Conservation (phyloP, 2,329 filamentous ascomycete genomes). For the Ophioceras dolichostomum region DNA sequence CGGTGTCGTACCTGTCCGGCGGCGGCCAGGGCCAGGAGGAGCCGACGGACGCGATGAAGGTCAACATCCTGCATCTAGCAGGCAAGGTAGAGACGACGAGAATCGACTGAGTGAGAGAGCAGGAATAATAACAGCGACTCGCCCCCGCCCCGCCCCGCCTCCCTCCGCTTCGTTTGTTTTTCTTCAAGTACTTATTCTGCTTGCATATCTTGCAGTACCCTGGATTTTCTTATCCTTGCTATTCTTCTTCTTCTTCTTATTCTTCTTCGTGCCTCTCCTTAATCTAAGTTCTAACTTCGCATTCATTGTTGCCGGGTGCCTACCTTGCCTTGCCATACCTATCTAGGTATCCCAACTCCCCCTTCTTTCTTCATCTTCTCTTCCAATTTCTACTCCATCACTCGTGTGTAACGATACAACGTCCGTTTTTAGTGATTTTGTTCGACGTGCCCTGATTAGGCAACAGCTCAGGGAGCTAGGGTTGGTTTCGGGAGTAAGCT, state of each 20-base stretch:
- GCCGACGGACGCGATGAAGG: slow-evolving; percentile 29
- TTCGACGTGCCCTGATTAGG: no score
- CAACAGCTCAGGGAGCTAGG: no score
- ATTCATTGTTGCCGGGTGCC: no score
- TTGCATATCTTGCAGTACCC: background rate
- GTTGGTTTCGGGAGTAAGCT: no score
- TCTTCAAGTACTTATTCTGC: slow-evolving; percentile 4
- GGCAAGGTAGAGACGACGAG: slow-evolving; percentile 22
- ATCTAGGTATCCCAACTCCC: no score
- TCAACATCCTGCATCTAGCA: slow-evolving; percentile 43
- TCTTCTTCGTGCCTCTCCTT: background rate
- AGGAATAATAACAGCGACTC: background rate
- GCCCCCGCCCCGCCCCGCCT: background rate
- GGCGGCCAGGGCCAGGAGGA: slow-evolving; percentile 33
- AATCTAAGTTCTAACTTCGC: no score
- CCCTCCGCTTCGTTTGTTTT: slow-evolving; percentile 23
- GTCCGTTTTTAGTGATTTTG: no score
- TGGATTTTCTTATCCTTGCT: slow-evolving; percentile 16
- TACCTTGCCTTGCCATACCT: no score
- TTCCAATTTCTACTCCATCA: no score
- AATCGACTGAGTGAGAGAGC: no score
- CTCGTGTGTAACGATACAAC: no score
- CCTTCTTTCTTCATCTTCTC: slow-evolving; percentile 3
- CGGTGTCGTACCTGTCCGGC: slow-evolving; percentile 42
- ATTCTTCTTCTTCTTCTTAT: slow-evolving; percentile 18